Evolutionary conservation across 1,284 basidiomycete genomes (phyloP), one percentile per base, ranked within the genome.

Genomic region (Butyriboletus regius): DNA sequence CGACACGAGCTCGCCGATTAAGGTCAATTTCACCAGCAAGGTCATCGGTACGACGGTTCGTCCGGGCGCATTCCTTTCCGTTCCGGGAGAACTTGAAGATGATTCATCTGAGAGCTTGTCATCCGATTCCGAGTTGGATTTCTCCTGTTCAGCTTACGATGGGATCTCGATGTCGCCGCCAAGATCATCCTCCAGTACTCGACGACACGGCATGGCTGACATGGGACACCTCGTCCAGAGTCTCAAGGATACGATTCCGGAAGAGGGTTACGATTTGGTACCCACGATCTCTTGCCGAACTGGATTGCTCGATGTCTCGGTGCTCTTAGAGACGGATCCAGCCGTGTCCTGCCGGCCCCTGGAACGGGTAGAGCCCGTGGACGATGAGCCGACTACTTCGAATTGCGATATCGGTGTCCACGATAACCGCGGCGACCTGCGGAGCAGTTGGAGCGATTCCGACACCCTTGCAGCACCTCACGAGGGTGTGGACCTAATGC

Each of bases 21-120:
- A 36, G 7, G 18, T 61, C 18, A 43, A 33, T 6, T 59, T 64
- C 42, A 44, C 6, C 20, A 63, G 52, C 41, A 14, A 46, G 20
- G 35, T 59, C 31, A 63, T 63, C 17, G 59, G 57, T 2, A 41
- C 49, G 14, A 60, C 61, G 0, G 9, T 38, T 35, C 61, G 51
- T 5, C 8, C 9, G 0, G 43, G 36, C 8, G 7, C 20, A 2
- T 60, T 61, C 35, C 59, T 63, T 10, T 48, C 20, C 1, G 26
- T 60, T 2, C 49, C 47, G 1, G 49, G 31, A 3, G 36, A 49
- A 14, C 4, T 2, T 0, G 43, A 46, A 10, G 50, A 46, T 15
- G 26, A 20, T 5, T 22, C 13, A 1, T 35, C 43, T 3, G 46
- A 44, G 13, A 13, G 14, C 24, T 14, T 17, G 14, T 24, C 31